Evolutionary conservation across 306 rosid species (phyloP), one percentile per base, ranked within the genome.

Genomic region (Dicorynia guianensis): DNA sequence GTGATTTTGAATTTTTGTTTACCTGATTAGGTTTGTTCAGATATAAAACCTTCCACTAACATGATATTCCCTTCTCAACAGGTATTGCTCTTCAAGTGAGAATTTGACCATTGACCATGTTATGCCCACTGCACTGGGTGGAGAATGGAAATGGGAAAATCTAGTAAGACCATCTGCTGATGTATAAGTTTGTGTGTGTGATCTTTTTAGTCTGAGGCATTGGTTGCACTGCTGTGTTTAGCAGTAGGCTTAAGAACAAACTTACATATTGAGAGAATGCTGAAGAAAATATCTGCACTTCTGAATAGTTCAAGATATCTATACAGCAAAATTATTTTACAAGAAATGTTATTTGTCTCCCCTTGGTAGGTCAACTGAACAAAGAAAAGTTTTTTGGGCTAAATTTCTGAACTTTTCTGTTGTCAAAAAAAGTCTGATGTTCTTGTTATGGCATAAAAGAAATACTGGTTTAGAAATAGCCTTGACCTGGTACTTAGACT

Each of bases 61-160:
- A 70, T 63, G 15, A 53, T 63, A 19, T 73, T 54, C 49, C 63
- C 72, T 67, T 80, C 52, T 67, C 69, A 40, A 80, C 96, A 94
- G 97, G 90, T 94, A 92, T 81, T 94, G 98, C 82, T 92, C 84
- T 71, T 81, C 95, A 8, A 80, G 46, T 18, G 95, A 94, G 44
- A 88, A 92, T 85, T 87, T 94, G 91, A 94, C 98, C 48, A 92
- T 94, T 76, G 98, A 94, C 80, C 98, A 94, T 53, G 95, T 94
- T 75, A 40, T 90, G 57, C 97, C 97, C 14, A 60, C 68, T 54
- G 87, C 96, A 55, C 83, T 78, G 30, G 98, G 98, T 34, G 98
- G 98, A 83, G 87, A 83, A 84, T 94, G 97, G 98, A 85, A 83
- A 58, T 92, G 98, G 98, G 97, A 94, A 69, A 94, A 94, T 80